phyloP scores from a whole-genome alignment of 2,329 filamentous ascomycete genomes.

The Alternaria gansuensis region DNA sequence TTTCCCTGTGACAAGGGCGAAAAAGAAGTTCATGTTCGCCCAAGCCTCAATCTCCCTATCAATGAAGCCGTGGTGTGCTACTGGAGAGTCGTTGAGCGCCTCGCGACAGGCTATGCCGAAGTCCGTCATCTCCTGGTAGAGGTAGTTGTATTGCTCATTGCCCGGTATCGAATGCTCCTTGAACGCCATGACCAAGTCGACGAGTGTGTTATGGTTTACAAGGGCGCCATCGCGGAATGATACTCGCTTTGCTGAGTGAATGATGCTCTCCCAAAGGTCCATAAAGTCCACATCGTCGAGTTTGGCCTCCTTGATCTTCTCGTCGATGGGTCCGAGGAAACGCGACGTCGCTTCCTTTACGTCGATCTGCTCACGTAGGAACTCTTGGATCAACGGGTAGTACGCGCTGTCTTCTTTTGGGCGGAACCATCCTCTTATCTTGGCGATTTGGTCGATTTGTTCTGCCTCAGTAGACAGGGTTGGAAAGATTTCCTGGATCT shows the following conservation, averaged over 20 bases:
- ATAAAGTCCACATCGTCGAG: conserved; percentile 33
- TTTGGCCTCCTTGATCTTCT: conserved; percentile 30
- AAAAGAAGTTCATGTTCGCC: conserved; percentile 48
- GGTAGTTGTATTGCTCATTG: conserved; percentile 32
- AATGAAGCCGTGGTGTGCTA: conserved; percentile 24
- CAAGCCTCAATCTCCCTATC: conserved; percentile 41
- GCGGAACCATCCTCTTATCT: conserved; percentile 43
- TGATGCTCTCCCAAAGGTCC: conserved; percentile 45
- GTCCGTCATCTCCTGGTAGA: conserved; percentile 34
- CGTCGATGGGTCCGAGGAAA: conserved; percentile 39
- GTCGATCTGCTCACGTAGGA: conserved; percentile 28
- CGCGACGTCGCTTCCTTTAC: conserved; percentile 27
- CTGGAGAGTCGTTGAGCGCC: conserved; percentile 43
- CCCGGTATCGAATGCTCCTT: conserved; percentile 36
- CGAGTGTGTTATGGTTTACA: conserved; percentile 29
- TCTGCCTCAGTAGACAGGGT: conserved; percentile 23
- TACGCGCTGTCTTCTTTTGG: conserved; percentile 34
- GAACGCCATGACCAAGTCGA: conserved; percentile 36
- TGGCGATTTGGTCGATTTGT: conserved; percentile 45
- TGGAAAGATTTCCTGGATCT: conserved; percentile 32
- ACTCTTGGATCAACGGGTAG: conserved; percentile 40
- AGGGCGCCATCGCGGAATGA: conserved; percentile 21
- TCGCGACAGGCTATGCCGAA: conserved; percentile 40
- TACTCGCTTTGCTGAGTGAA: conserved; percentile 43
- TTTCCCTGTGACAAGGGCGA: conserved; percentile 35